Conservation (phyloP, 345 rosid species). For the Acer negundo region DNA sequence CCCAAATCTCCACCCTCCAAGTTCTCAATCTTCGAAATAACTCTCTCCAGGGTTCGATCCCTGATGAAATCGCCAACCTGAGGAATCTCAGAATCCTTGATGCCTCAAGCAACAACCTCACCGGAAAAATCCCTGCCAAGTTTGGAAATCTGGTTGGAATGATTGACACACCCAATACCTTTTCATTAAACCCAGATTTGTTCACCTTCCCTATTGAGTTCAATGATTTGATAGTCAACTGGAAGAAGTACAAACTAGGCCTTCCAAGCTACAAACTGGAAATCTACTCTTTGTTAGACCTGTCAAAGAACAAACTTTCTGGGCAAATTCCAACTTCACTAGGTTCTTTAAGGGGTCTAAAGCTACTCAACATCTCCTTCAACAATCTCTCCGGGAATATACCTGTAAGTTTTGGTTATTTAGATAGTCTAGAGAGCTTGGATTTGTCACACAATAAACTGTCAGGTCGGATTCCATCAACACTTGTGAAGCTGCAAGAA, state of each 20-base stretch:
- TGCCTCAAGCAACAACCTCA: constrained; percentile 35
- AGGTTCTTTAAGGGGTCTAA: constrained; percentile 34
- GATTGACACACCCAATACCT: constrained; percentile 23
- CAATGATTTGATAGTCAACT: constrained; percentile 30
- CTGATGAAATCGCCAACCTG: constrained; percentile 24
- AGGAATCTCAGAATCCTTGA: constrained; percentile 36
- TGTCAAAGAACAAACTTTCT: constrained; percentile 30
- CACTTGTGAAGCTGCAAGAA: constrained; percentile 27
- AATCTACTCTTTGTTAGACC: constrained; percentile 39
- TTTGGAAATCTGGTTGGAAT: constrained; percentile 32
- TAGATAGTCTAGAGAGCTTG: constrained; percentile 32
- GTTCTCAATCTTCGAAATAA: constrained; percentile 33
- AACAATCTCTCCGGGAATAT: constrained; percentile 31
- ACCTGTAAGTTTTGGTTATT: constrained; percentile 31
- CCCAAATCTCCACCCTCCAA: constrained; percentile 29
- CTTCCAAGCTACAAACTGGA: constrained; percentile 29
- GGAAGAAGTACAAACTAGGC: constrained; percentile 36
- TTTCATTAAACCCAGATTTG: constrained; percentile 8
- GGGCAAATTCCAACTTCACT: constrained; percentile 32
- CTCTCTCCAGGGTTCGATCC: constrained; percentile 27
- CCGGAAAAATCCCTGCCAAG: constrained; percentile 25
- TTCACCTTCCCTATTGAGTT: constrained; percentile 26
- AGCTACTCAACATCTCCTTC: constrained; percentile 29
- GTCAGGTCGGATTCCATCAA: constrained; percentile 29
- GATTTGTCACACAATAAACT: constrained; percentile 41